These are phyloP conservation scores for Kwoniella sp. DNA, from an alignment of 768 basidiomycete genomes.

Conservation along the genomic window DNA sequence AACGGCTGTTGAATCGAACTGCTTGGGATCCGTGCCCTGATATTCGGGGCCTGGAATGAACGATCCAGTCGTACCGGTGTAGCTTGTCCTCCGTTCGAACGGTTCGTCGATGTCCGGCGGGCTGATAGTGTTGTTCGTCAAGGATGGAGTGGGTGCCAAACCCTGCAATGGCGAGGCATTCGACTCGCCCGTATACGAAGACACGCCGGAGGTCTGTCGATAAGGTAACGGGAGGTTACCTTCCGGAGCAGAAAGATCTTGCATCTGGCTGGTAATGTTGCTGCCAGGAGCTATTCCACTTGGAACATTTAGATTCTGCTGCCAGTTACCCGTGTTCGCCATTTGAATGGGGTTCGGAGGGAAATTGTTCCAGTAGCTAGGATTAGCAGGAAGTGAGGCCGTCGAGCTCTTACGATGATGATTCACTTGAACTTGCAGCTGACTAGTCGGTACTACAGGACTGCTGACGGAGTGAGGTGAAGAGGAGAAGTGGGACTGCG, in stretches of 20 bases:
- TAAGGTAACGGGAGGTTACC: background rate
- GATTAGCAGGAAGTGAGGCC: constrained; percentile 13
- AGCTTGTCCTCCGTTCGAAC: constrained; percentile 24
- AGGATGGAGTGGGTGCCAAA: constrained; percentile 38
- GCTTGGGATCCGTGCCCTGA: constrained; percentile 7
- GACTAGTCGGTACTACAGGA: constrained; percentile 12
- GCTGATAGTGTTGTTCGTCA: constrained; percentile 43
- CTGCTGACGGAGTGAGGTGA: constrained; percentile 33
- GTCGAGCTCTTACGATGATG: constrained; percentile 19
- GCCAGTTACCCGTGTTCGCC: background rate
- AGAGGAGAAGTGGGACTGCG: constrained; percentile 40
- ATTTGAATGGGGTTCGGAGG: background rate
- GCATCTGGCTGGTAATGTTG: constrained; percentile 15
- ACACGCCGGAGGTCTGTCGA: background rate
- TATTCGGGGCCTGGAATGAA: constrained; percentile 13
- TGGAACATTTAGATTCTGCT: background rate
- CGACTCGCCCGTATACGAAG: background rate
- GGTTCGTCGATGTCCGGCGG: constrained; percentile 38
- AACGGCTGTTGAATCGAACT: constrained; percentile 10
- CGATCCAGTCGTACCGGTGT: constrained; percentile 1
- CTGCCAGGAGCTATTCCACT: constrained; percentile 3
- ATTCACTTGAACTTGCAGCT: background rate
- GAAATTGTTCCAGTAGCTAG: constrained; percentile 7
- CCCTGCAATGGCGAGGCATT: constrained; percentile 15
- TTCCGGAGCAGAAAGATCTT: background rate